These are phyloP conservation scores for Alnus glutinosa DNA, from an alignment of 306 rosid genomes.

Conservation along the genomic window DNA sequence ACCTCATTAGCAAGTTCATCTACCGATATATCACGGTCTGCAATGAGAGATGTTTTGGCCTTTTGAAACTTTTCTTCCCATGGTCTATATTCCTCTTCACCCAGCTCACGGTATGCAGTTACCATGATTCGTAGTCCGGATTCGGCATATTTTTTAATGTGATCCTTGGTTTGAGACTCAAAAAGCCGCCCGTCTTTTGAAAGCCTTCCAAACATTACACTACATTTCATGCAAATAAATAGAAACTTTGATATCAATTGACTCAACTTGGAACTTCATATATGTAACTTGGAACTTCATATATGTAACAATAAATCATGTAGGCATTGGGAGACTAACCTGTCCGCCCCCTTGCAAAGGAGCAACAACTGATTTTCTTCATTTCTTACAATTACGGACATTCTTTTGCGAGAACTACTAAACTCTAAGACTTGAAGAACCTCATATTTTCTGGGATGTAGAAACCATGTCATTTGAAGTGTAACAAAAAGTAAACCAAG, in stretches of 20 bases:
- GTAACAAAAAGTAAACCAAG: conserved; percentile 5
- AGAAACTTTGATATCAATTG: conserved; percentile 26
- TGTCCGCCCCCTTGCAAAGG: conserved; percentile 95
- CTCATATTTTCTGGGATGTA: conserved; percentile 55
- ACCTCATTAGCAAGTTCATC: conserved; percentile 64
- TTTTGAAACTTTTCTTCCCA: conserved; percentile 66
- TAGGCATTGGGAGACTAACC: conserved; percentile 47
- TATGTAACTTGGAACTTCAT: conserved; percentile 20
- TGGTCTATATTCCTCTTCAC: conserved; percentile 52
- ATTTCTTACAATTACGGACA: conserved; percentile 86
- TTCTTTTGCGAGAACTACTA: conserved; percentile 88
- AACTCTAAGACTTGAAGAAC: conserved; percentile 82
- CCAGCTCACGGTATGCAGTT: conserved; percentile 61
- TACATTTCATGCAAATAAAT: conserved; percentile 39
- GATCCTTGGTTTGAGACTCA: conserved; percentile 70
- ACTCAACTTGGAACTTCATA: conserved; percentile 29
- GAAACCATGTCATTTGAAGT: conserved; percentile 28
- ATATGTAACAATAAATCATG: conserved; percentile 19
- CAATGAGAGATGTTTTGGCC: conserved; percentile 63
- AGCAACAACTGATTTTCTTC: conserved; percentile 61
- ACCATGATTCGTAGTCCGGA: conserved; percentile 90
- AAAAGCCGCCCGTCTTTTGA: conserved; percentile 61
- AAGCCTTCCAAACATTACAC: conserved; percentile 77
- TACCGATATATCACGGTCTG: conserved; percentile 51
- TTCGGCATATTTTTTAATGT: conserved; percentile 70